Percentiles rank a stretch among this genome's conserved stretches.
These are phyloP conservation scores for Parachlorella kessleri DNA, from an alignment of 139 green algal species.

Conservation along the genomic window DNA sequence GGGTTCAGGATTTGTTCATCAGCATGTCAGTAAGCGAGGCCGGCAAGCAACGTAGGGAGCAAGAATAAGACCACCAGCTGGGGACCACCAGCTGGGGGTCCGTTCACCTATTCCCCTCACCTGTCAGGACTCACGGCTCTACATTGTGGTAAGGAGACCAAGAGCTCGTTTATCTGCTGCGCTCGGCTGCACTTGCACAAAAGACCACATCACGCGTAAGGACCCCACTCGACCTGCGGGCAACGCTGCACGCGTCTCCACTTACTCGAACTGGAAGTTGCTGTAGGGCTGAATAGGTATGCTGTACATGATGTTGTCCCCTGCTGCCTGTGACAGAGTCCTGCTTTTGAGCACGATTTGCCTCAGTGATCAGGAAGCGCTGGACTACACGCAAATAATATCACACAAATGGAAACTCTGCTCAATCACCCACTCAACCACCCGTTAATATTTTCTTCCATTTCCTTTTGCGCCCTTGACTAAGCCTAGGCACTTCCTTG, in stretches of 20 bases:
- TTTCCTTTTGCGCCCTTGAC: no score
- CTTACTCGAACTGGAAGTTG: slow-evolving; percentile 21
- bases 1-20: no score
- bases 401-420: no score
- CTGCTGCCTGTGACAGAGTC: background rate
- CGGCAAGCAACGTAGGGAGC: no score
- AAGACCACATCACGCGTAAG: no score
- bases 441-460: no score
- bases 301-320: background rate
- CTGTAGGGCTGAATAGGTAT: background rate
- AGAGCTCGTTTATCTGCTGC: slow-evolving; percentile 29
- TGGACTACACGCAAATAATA: no score
- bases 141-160: slow-evolving; percentile 1
- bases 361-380: background rate
- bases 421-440: no score
- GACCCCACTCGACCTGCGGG: no score
- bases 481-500: no score
- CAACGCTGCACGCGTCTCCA: background rate
- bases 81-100: background rate
- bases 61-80: background rate
- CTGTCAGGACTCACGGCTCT: slow-evolving; percentile 25
- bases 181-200: slow-evolving; percentile 19
- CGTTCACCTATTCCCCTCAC: background rate
- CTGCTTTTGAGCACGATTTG: background rate
- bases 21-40: no score